Evolutionary conservation across 352 stramenopile genomes (phyloP).

Genomic region (Phytophthora syringae): DNA sequence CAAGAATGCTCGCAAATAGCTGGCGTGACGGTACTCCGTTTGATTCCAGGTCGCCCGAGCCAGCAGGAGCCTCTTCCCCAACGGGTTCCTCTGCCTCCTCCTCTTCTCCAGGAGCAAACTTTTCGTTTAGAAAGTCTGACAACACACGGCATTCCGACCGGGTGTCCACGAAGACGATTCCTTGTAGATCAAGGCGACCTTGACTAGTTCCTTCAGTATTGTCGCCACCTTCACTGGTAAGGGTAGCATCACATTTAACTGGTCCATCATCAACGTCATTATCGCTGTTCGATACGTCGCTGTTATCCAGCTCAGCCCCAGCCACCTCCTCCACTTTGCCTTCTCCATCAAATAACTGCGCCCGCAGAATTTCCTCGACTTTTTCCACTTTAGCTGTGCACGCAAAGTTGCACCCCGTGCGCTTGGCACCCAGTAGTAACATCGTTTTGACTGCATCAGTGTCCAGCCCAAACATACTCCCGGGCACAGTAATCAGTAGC

Average conservation of each 20-base stretch:
- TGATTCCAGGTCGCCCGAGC: slow-evolving; percentile 8
- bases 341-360: slow-evolving; percentile 36
- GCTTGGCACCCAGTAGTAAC: slow-evolving; percentile 48
- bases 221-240: background rate
- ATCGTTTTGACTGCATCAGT: slow-evolving; percentile 61
- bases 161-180: slow-evolving; percentile 88
- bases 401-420: slow-evolving; percentile 48
- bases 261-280: slow-evolving; percentile 22
- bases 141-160: slow-evolving; percentile 83
- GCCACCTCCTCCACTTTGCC: slow-evolving; percentile 28
- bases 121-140: slow-evolving; percentile 80
- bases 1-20: slow-evolving; percentile 71
- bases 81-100: slow-evolving; percentile 13
- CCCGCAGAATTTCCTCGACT: slow-evolving; percentile 57
- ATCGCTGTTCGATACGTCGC: slow-evolving; percentile 38
- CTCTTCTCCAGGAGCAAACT: slow-evolving; percentile 31
- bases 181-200: slow-evolving; percentile 47
- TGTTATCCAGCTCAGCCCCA: slow-evolving; percentile 27
- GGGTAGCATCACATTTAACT: background rate
- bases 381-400: slow-evolving; percentile 64
- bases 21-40: slow-evolving; percentile 15
- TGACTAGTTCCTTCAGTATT: slow-evolving; percentile 4
- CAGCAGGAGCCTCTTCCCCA: slow-evolving; percentile 27
- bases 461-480: slow-evolving; percentile 67
- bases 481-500: slow-evolving; percentile 57